phyloP scores from a whole-genome alignment of 108 stramenopile species.

The Skeletonema menzelii region DNA sequence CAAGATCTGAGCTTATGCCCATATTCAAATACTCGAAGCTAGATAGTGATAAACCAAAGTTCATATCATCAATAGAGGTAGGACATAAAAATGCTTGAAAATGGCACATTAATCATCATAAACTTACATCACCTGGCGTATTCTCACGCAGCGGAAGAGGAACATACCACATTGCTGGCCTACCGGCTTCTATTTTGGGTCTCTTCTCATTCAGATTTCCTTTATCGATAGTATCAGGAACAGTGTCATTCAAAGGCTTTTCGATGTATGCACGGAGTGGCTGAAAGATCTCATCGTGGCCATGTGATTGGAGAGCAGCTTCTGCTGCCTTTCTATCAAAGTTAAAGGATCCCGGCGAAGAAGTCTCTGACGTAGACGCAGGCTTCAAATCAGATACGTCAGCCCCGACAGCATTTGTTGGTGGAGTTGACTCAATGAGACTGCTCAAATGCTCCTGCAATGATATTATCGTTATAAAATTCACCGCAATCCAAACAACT shows the following conservation, averaged over 20 bases:
- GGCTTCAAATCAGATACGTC: background rate
- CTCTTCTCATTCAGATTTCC: slow-evolving; percentile 45
- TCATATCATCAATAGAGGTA: background rate
- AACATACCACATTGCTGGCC: slow-evolving; percentile 49
- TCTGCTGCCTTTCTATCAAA: slow-evolving; percentile 31
- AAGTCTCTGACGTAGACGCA: background rate
- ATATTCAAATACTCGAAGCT: slow-evolving; percentile 46
- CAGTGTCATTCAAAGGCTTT: slow-evolving; percentile 53
- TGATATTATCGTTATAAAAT: background rate
- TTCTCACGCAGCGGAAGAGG: slow-evolving; percentile 66
- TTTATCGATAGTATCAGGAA: slow-evolving; percentile 47
- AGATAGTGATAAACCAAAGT: background rate
- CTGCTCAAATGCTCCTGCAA: background rate
- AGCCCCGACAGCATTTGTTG: background rate
- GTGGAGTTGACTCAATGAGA: background rate
- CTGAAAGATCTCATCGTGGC: slow-evolving; percentile 32
- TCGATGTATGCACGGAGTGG: slow-evolving; percentile 63
- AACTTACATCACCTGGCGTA: slow-evolving; percentile 50
- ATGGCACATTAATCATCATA: background rate
- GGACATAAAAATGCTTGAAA: background rate
- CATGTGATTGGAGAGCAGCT: slow-evolving; percentile 19
- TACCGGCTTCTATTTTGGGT: slow-evolving; percentile 42
- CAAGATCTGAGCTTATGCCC: slow-evolving; percentile 53
- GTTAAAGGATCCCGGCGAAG: background rate
- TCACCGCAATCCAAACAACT: background rate